Evolutionary conservation across 805 yeast species (phyloP).

Genomic region (Zygotorulaspora chibaensis): DNA sequence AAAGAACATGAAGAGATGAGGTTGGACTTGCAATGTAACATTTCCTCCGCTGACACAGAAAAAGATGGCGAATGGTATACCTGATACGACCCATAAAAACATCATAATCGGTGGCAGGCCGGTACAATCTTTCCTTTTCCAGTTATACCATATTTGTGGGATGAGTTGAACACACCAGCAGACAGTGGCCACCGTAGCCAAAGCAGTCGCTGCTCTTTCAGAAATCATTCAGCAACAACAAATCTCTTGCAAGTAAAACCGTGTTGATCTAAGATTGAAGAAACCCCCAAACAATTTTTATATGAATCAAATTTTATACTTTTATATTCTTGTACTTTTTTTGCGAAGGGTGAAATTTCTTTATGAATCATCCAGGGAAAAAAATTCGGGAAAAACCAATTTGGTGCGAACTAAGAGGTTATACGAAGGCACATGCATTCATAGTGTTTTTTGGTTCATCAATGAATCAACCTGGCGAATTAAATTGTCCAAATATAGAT

Average conservation of each 20-base stretch:
- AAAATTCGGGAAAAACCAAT: not conserved
- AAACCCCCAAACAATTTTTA: too few species aligned
- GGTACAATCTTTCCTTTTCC: constrained; percentile 67
- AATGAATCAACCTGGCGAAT: constrained; percentile 27
- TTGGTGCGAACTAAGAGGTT: not conserved
- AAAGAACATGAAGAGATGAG: constrained; percentile 72
- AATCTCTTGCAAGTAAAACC: too few species aligned
- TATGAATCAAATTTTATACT: not conserved
- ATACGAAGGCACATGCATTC: too few species aligned
- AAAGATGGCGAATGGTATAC: constrained; percentile 83
- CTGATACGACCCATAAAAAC: constrained; percentile 74
- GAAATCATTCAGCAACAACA: constrained; percentile 15
- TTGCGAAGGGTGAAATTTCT: too few species aligned
- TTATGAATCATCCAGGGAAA: too few species aligned
- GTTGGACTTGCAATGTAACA: constrained; percentile 80
- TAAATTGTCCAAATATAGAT: constrained; percentile 42
- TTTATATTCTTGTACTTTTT: not conserved
- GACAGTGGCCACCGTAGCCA: constrained; percentile 86
- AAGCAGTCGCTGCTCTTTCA: constrained; percentile 57
- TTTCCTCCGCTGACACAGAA: constrained; percentile 67
- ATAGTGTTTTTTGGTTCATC: too few species aligned
- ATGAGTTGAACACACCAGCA: constrained; percentile 89
- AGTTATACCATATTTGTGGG: constrained; percentile 80
- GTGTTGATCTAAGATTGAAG: too few species aligned
- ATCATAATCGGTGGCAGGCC: constrained; percentile 89